Evolutionary conservation across 345 rosid genomes (phyloP).

Genomic region (Excoecaria cochinchinensis): DNA sequence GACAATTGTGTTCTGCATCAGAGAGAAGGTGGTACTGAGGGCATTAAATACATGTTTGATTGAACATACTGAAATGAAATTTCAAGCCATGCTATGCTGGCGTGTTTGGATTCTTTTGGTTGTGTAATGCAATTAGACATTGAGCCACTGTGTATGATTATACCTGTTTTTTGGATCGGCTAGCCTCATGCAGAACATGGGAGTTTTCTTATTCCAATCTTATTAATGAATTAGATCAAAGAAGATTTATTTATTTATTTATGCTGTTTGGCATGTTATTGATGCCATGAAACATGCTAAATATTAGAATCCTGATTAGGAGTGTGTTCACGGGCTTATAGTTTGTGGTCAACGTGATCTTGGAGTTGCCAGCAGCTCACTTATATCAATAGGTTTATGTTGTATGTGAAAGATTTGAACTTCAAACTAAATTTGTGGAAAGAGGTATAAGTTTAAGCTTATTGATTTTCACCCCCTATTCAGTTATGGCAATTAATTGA

Average conservation of each 20-base stretch:
- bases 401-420: background rate
- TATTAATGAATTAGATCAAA: background rate
- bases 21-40: background rate
- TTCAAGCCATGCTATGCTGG: background rate
- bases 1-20: background rate
- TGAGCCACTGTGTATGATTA: background rate
- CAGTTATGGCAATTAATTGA: background rate
- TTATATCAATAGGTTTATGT: background rate
- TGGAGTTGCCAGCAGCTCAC: background rate
- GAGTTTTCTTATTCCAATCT: background rate
- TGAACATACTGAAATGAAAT: background rate
- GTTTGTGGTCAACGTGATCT: background rate
- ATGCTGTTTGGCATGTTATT: background rate
- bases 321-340: background rate
- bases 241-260: background rate
- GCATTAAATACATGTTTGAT: background rate
- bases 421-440: background rate
- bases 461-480: background rate
- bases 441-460: background rate
- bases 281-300: background rate
- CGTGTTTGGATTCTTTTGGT: background rate
- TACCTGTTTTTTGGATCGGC: background rate
- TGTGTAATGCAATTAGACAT: background rate
- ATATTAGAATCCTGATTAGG: background rate
- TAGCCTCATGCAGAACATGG: background rate